Evolutionary conservation across 1,139 yeast genomes (phyloP).

Genomic region (Kurtzmaniella quercitrusa): DNA sequence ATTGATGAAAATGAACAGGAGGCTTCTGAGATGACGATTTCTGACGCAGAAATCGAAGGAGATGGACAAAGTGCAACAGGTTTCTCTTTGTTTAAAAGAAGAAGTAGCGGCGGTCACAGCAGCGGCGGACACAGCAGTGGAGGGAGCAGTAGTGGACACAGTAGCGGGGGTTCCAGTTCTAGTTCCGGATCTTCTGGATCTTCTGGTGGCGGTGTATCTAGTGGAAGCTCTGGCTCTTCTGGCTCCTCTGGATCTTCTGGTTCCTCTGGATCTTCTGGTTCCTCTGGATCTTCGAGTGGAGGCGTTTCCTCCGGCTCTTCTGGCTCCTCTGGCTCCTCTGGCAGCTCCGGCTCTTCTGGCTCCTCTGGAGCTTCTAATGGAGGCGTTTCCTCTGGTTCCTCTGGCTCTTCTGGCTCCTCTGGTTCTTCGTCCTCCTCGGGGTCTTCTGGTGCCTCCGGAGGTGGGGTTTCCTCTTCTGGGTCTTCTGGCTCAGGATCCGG

Average conservation of each 20-base stretch:
- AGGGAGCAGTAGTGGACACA: background rate
- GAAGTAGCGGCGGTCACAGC: background rate
- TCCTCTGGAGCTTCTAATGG: background rate
- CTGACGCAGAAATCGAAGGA: background rate
- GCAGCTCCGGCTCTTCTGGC: constrained; percentile 1
- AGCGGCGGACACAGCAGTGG: background rate
- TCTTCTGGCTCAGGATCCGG: constrained; percentile 4
- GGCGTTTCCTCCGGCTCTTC: constrained; percentile 2
- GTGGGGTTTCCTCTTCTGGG: constrained; percentile 5
- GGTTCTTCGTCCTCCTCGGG: constrained; percentile 6
- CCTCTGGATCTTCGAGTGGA: constrained; percentile 2
- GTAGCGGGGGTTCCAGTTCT: background rate
- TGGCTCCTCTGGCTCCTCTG: constrained; percentile 1
- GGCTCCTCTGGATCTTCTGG: constrained; percentile 1
- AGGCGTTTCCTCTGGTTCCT: constrained; percentile 1
- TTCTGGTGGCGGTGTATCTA: background rate
- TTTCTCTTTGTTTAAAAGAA: background rate
- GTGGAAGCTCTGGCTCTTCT: background rate
- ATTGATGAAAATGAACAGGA: background rate
- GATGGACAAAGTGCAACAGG: background rate
- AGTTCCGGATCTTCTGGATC: background rate
- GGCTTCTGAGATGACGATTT: background rate
- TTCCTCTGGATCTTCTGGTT: background rate
- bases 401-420: constrained; percentile 2
- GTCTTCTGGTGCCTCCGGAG: constrained; percentile 6